phyloP scores from a whole-genome alignment of 345 rosid genomes.

The Ricinus communis region DNA sequence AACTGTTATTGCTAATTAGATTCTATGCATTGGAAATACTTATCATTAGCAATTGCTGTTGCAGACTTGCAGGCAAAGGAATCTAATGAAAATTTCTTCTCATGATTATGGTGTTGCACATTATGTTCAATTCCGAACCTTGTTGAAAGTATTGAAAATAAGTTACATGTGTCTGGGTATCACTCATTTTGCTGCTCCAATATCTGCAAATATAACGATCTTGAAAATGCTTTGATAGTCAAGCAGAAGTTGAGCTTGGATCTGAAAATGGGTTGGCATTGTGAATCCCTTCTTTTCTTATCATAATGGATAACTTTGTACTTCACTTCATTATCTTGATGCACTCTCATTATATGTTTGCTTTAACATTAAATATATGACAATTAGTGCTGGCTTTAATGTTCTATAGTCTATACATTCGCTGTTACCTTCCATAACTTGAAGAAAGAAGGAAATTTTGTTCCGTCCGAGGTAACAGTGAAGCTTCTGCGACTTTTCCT shows the following conservation, averaged over 20 bases:
- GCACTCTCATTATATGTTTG: too few relatives aligned
- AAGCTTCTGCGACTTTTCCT: constrained; percentile 54
- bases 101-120: too few relatives aligned
- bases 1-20: constrained; percentile 18
- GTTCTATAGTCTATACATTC: too few relatives aligned
- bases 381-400: too few relatives aligned
- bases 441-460: constrained; percentile 74
- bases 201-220: neutral
- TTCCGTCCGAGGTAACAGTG: constrained; percentile 82
- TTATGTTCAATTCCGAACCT: too few relatives aligned
- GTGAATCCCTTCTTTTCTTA: neutral
- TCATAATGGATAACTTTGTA: neutral
- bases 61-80: too few relatives aligned
- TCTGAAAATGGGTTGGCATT: constrained; percentile 68
- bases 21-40: too few relatives aligned
- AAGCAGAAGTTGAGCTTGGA: constrained; percentile 67
- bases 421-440: too few relatives aligned
- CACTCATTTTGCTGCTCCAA: neutral
- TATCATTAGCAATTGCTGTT: too few relatives aligned
- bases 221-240: constrained; percentile 3
- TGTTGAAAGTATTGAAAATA: neutral
- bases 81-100: too few relatives aligned
- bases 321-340: constrained; percentile 23
- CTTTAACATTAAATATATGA: too few relatives aligned
- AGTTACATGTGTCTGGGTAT: neutral